Base-by-base conservation (phyloP, 1,284 basidiomycete genomes). In the Athelia sp. region DNA sequence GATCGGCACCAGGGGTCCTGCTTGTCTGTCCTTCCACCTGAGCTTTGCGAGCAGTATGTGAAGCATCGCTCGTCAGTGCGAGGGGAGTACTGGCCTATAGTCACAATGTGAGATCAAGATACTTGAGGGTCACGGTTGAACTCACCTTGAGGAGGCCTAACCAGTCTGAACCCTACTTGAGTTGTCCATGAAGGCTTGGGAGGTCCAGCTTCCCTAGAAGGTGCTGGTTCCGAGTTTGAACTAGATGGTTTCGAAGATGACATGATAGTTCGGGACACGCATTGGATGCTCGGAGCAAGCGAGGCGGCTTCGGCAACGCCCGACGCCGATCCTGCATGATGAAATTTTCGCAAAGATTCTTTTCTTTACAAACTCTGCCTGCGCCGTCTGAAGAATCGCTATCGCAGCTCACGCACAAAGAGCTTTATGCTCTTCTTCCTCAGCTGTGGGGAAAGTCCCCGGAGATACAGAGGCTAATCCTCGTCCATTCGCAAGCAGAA, bases 391-490 rank as follows among this genome's bases (percentile, higher is more conserved):
- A 85, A 88, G 87, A 82, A 87, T 82, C 86, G 87, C 81, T 71
- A 65, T 89, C 86, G 81, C 87, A 90, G 87, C 79, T 76, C 69
- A 78, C 87, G 70, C 65, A 87, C 84, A 76, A 76, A 72, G 73
- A 76, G 72, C 66, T 55, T 51, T 47, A 50, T 50, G 61, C 70
- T 72, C 71, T 76, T 69, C 56, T 52, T 53, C 55, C 71, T 61
- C 59, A 46, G 83, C 87, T 90, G 87, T 82, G 86, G 87, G 87
- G 85, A 90, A 90, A 90, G 87, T 90, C 87, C 84, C 87, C 87
- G 87, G 87, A 90, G 87, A 80, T 64, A 76, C 82, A 81, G 82
- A 84, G 81, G 62, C 58, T 52, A 66, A 65, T 72, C 71, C 75
- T 73, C 69, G 66, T 68, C 69, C 73, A 53, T n/a, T 9, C n/a